Evolutionary conservation across 2,329 filamentous ascomycete genomes (phyloP).

Genomic region (Arachnomyces sp.): DNA sequence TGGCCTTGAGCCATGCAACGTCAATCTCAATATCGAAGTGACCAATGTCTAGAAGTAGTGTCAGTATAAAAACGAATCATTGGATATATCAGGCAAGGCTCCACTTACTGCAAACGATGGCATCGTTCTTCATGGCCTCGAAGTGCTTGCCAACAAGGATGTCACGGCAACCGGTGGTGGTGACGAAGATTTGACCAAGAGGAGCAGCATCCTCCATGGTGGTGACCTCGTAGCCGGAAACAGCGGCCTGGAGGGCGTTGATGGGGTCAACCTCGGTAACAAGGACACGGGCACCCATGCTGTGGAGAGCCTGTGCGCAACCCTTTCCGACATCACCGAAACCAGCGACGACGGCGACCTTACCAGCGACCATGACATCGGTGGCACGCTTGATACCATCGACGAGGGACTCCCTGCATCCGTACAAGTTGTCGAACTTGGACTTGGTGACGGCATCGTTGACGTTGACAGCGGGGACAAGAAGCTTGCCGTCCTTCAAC

Average conservation of each 20-base stretch:
- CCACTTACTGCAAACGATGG: conserved; percentile 87
- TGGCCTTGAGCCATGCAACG: conserved; percentile 98
- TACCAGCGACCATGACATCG: conserved; percentile 99
- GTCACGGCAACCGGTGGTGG: conserved; percentile 97
- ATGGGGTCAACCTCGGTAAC: conserved; percentile 98
- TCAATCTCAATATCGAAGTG: conserved; percentile 99
- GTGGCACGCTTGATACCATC: conserved; percentile 99
- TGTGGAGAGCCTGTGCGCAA: conserved; percentile 88
- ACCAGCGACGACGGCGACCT: conserved; percentile 94
- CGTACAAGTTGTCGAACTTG: conserved; percentile 99
- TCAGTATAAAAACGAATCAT: conserved; percentile 10
- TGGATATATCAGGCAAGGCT: conserved; percentile 3
- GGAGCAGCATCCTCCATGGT: conserved; percentile 95
- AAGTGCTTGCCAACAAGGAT: conserved; percentile 91
- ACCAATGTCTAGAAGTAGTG: conserved; percentile 65
- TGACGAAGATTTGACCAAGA: conserved; percentile 94
- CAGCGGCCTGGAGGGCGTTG: conserved; percentile 97
- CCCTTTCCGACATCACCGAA: conserved; percentile 99
- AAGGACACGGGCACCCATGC: conserved; percentile 94
- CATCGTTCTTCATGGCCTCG: conserved; percentile 89
- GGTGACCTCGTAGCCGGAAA: conserved; percentile 92
- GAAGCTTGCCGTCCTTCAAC: conserved; percentile 82
- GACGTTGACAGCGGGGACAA: conserved; percentile 96
- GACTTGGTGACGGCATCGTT: conserved; percentile 99
- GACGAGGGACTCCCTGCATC: conserved; percentile 95